Evolutionary conservation across 2,329 filamentous ascomycete species (phyloP), one percentile per base, ranked within the genome.

Genomic region (Aspergillus melleus): DNA sequence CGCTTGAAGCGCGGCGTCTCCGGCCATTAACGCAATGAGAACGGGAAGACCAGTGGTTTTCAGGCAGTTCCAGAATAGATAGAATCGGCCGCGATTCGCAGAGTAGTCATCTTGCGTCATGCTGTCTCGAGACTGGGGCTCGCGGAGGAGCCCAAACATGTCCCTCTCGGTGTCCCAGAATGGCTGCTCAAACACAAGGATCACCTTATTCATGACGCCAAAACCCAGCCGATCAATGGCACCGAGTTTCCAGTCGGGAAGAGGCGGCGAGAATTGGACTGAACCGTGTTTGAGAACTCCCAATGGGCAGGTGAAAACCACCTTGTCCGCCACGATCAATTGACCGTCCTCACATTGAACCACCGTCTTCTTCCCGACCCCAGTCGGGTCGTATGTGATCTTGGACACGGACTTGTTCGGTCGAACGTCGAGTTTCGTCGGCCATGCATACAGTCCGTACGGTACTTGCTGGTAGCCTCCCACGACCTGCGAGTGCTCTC

Each of bases 51-150:
- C 96, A 50, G 90, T 92, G 3, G 91, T 96, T 67, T 92, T 91
- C 61, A 92, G 89, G 57, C 92, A 92, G 69, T 99, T 98, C 86
- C 96, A 98, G 86, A 96, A 98, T 68, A 99, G 86, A 70, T 98
- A 99, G 77, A 96, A 96, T 24, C 93, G 89, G n/a, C 94, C 94
- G 55, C 94, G 87, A 62, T 87, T 88, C 3, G 84, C 81, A 5
- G 87, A 82, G 70, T 98, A 98, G 65, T 96, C 90, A 54, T 85
- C 84, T 69, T 96, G 92, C 49, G 88, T 82, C 57, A 93, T 83
- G 70, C 92, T 96, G 58, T 87, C 83, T 3, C 83, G 80, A 61
- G 86, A 85, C 22, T 83, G 80, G 3, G 93, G 88, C 65, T 91
- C 88, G 59, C 93, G 89, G 47, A 99, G 80, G 46, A 96, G 86